phyloP scores from a whole-genome alignment of 1,284 basidiomycete genomes.

The Microbotryum violaceum region DNA sequence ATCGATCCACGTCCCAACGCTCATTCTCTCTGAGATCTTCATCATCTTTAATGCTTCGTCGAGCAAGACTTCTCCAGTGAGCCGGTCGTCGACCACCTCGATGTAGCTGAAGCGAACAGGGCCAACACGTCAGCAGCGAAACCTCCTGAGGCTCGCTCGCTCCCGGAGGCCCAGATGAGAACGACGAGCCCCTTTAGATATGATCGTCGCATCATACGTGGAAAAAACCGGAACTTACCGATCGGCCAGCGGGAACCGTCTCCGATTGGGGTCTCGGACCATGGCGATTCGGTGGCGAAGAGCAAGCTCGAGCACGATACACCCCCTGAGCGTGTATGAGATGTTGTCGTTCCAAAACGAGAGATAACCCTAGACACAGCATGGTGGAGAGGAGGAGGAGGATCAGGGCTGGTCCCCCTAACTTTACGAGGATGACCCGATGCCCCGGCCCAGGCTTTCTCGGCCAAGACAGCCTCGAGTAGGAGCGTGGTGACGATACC shows the following conservation, averaged over 20 bases:
- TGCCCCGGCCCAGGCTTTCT: too few species aligned
- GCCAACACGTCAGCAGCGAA: background rate
- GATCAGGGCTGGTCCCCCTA: too few species aligned
- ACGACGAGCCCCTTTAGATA: background rate
- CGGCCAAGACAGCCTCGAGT: too few species aligned
- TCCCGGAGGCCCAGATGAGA: background rate
- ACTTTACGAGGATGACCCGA: too few species aligned
- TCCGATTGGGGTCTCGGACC: conserved; percentile 70
- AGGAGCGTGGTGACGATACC: too few species aligned
- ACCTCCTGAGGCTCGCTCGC: background rate
- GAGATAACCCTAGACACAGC: conserved; percentile 62
- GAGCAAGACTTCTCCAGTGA: conserved; percentile 88
- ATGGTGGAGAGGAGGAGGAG: background rate
- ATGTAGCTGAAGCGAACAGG: conserved; percentile 47
- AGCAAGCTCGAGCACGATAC: conserved; percentile 89
- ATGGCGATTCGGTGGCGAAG: conserved; percentile 81
- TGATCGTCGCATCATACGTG: background rate
- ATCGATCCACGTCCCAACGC: conserved; percentile 89
- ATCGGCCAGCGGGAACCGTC: conserved; percentile 68
- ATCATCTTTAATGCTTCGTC: conserved; percentile 96
- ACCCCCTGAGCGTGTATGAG: conserved; percentile 87
- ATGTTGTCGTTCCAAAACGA: conserved; percentile 99
- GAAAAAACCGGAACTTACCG: conserved; percentile 40
- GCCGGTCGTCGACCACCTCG: conserved; percentile 80
- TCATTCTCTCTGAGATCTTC: conserved; percentile 66